These are phyloP conservation scores for Telfairia occidentalis DNA, from an alignment of 331 rosid genomes.

Conservation along the genomic window DNA sequence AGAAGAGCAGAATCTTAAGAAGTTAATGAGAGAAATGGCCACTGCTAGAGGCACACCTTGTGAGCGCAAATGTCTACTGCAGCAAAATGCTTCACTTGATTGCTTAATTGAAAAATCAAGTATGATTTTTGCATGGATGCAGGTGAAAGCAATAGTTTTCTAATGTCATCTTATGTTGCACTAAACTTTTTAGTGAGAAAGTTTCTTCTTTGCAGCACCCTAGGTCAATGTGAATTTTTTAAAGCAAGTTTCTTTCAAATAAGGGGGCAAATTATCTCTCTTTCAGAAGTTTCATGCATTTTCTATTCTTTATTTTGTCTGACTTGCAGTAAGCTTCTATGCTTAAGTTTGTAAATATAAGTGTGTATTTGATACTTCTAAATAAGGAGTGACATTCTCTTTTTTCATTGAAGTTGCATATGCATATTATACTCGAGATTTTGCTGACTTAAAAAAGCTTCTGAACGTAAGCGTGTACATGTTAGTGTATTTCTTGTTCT, in stretches of 20 bases:
- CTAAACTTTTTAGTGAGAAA: not conserved
- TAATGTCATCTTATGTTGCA: not conserved
- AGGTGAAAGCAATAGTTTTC: slow-evolving; percentile 31
- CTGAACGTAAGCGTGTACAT: too few relatives aligned
- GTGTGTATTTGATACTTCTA: not conserved
- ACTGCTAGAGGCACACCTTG: slow-evolving; percentile 46
- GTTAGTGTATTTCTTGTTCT: not conserved
- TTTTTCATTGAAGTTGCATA: not conserved
- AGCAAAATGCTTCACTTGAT: slow-evolving; percentile 42
- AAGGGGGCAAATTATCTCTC: not conserved
- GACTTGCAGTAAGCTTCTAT: not conserved
- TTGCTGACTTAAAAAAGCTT: too few relatives aligned
- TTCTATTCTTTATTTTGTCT: not conserved
- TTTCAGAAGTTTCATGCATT: not conserved
- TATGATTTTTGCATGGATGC: slow-evolving; percentile 48
- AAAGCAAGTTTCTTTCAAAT: not conserved
- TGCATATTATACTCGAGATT: too few relatives aligned
- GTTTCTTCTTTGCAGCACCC: not conserved
- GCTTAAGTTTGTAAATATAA: not conserved
- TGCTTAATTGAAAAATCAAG: slow-evolving; percentile 56
- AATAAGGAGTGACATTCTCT: not conserved
- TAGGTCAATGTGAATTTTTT: not conserved
- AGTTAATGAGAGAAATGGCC: slow-evolving; percentile 47
- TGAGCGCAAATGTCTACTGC: slow-evolving; percentile 53
- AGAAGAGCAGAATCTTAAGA: slow-evolving; percentile 70